Conservation (phyloP, 169 alveolate genomes). For the Eimeria zaria region DNA sequence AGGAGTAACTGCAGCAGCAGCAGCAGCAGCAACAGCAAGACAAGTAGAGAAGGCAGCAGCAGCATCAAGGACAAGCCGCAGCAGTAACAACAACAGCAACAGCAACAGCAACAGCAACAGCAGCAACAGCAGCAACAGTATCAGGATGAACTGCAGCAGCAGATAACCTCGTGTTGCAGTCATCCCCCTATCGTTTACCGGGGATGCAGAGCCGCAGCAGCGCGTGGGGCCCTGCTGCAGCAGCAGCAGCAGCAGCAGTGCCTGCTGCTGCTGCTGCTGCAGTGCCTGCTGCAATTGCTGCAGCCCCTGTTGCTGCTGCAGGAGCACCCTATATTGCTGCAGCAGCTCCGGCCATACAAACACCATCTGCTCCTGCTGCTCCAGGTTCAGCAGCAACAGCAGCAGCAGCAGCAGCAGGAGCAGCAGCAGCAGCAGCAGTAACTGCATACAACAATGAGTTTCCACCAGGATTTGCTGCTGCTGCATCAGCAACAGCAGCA, state of each 20-base stretch:
- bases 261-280: conserved; percentile 50
- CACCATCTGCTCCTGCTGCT: too few species aligned
- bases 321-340: neutral
- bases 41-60: neutral
- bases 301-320: neutral
- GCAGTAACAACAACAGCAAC: too few species aligned
- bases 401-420: conserved; percentile 19
- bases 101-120: neutral
- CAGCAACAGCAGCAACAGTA: neutral
- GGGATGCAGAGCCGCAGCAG: neutral
- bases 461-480: neutral
- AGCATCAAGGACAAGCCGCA: too few species aligned
- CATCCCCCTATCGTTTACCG: neutral
- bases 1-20: neutral
- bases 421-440: conserved; percentile 35
- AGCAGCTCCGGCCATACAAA: too few species aligned
- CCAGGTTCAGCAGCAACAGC: conserved; percentile 26
- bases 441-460: neutral
- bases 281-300: neutral
- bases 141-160: neutral
- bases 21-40: neutral
- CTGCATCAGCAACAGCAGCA: conserved; percentile 32
- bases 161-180: neutral
- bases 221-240: neutral
- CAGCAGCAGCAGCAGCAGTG: conserved; percentile 4